Conservation (phyloP, 306 rosid genomes). For the Quillaja saponaria region DNA sequence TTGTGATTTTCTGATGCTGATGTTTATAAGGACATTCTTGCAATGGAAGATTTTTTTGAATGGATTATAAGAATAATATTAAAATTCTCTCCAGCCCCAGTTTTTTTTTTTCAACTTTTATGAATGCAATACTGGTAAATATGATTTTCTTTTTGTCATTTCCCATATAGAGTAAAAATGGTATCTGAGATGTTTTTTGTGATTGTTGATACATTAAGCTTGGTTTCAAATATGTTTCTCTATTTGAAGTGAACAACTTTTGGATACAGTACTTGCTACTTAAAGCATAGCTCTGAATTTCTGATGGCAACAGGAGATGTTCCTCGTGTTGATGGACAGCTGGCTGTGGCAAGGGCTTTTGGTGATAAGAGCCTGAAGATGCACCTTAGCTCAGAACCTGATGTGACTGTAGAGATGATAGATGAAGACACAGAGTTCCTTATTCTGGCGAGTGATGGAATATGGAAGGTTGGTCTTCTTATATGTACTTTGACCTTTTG, state of each 20-base stretch:
- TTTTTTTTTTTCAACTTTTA: too few relatives aligned
- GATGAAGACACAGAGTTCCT: slow-evolving; percentile 63
- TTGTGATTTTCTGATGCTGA: neutral
- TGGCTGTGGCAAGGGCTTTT: slow-evolving; percentile 95
- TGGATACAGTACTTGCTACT: neutral
- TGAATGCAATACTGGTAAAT: too few relatives aligned
- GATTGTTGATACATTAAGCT: neutral
- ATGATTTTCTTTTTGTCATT: slow-evolving; percentile 7
- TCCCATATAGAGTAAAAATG: neutral
- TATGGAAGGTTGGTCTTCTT: slow-evolving; percentile 79
- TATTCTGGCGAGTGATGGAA: slow-evolving; percentile 67
- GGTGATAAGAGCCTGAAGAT: slow-evolving; percentile 93
- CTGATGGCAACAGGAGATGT: slow-evolving; percentile 74
- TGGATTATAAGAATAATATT: too few relatives aligned
- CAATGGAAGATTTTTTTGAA: too few relatives aligned
- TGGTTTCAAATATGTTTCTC: neutral
- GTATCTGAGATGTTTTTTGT: neutral
- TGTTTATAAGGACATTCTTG: neutral
- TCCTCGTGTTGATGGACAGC: slow-evolving; percentile 92
- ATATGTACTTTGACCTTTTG: too few relatives aligned
- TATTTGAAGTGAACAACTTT: neutral
- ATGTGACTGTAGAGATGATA: slow-evolving; percentile 52
- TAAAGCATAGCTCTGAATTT: slow-evolving; percentile 17
- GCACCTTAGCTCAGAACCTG: slow-evolving; percentile 86
- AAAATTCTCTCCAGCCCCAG: too few relatives aligned